Base-by-base conservation (phyloP, 768 basidiomycete genomes). In the Kwoniella sp. region DNA sequence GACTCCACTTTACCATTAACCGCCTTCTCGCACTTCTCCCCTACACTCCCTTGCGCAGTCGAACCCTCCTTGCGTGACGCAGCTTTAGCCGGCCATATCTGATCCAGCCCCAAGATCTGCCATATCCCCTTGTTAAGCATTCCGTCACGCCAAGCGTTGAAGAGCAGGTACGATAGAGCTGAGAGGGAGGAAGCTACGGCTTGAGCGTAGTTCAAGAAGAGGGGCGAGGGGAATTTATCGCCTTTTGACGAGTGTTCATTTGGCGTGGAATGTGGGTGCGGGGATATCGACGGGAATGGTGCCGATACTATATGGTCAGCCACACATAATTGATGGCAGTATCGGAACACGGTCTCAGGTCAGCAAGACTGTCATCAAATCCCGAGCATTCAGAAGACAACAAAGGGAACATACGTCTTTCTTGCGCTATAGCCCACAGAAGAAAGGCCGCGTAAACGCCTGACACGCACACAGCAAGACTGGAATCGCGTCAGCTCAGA, bases 381-480 rank as follows among this genome's bases (percentile, higher is more conserved):
- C n/a, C n/a, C n/a, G n/a, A n/a, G n/a, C n/a, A n/a, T n/a, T n/a
- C n/a, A n/a, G n/a, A 33, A 33, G 33, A 44, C 8, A n/a, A 25
- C 46, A 46, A 10, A 7, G 29, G 15, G 22, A 30, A 70, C 55
- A 80, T 86, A 96, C 94, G 79, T 80, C 94, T 85, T 82, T 98
- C 96, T 83, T 99, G 96, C 9, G 92, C 90, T 48, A 94, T 86
- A 12, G 90, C 92, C 92, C 92, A 91, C 54, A 92, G 79, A 69
- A 97, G 83, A 79, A 96, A 97, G 85, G 92, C 92, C 24, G 89
- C 86, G 77, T 98, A 98, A 49, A 98, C 93, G 58, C 94, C 94
- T 9, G 84, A 81, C 13, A 92, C 85, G 78, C 94, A 98, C 67
- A 89, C 69, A 26, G 83, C 84, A 51, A 97, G 85, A 59, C 78